Percentiles rank a stretch among this genome's conserved stretches.
Conservation (phyloP, 2,329 filamentous ascomycete genomes). For the Fusarium abutilonis region DNA sequence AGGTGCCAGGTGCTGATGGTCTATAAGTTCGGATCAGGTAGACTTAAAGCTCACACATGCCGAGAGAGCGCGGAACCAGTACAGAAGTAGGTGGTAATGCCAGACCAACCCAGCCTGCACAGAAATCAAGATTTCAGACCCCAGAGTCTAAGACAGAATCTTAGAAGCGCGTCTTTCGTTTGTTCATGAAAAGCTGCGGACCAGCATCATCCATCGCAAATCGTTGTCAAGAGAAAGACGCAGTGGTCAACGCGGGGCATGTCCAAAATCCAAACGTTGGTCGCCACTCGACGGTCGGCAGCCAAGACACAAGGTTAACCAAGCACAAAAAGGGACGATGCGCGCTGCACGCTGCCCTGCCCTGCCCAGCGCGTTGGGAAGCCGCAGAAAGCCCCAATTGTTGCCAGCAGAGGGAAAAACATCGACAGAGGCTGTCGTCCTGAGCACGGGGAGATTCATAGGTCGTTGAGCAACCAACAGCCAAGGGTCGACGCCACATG, state of each 20-base stretch:
- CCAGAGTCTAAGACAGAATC: slow-evolving; percentile 14
- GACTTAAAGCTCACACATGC: slow-evolving; percentile 21
- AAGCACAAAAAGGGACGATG: slow-evolving; percentile 33
- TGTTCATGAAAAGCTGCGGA: slow-evolving; percentile 20
- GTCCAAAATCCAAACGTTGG: slow-evolving; percentile 12
- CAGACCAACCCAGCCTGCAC: slow-evolving; percentile 5
- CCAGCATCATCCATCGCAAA: slow-evolving; percentile 34
- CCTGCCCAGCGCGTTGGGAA: neutral
- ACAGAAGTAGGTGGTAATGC: slow-evolving; percentile 18
- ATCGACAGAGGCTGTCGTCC: slow-evolving; percentile 16
- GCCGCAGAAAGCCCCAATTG: slow-evolving; percentile 20
- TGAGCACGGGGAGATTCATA: slow-evolving; percentile 15
- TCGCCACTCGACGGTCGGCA: slow-evolving; percentile 3
- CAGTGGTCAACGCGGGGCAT: slow-evolving; percentile 29
- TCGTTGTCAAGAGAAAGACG: slow-evolving; percentile 10
- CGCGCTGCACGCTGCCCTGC: slow-evolving; percentile 31
- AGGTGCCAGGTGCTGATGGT: slow-evolving; percentile 12
- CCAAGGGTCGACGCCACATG: slow-evolving; percentile 45
- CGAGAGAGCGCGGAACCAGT: slow-evolving; percentile 6
- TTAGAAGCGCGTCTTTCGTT: slow-evolving; percentile 26
- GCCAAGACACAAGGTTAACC: slow-evolving; percentile 32
- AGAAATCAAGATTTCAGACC: slow-evolving; percentile 12
- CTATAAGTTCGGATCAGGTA: slow-evolving; percentile 15
- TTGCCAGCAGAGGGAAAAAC: slow-evolving; percentile 13
- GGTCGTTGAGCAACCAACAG: slow-evolving; percentile 32